A percentile compares a stretch with the other conserved stretches of the same genome.
Evolutionary conservation across 331 rosid species (phyloP).

Genomic region (Malus hybrid): DNA sequence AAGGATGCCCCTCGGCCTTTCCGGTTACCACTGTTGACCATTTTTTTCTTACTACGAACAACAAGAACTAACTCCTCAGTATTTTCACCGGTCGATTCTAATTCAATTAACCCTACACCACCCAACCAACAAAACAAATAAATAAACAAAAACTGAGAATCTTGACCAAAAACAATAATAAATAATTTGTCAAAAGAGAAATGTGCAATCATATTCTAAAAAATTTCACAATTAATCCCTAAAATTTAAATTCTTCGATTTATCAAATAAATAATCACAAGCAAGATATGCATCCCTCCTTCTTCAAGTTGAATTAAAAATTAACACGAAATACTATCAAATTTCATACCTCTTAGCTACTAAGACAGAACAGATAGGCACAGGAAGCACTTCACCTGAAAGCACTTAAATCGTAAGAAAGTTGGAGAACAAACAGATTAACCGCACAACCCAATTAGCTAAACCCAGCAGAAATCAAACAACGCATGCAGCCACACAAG

Average conservation of each 20-base stretch:
- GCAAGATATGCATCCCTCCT: not conserved
- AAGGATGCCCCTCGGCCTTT: not conserved
- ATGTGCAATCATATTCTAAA: not conserved
- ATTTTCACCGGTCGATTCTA: constrained; percentile 17
- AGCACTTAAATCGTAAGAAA: constrained; percentile 5
- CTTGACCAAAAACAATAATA: not conserved
- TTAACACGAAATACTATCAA: not conserved
- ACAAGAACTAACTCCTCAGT: not conserved
- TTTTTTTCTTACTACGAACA: constrained; percentile 25
- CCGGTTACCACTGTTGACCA: constrained; percentile 10
- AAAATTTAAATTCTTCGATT: not conserved
- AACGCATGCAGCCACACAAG: constrained; percentile 28
- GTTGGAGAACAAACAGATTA: constrained; percentile 7
- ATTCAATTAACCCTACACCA: not conserved
- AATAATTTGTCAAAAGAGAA: not conserved
- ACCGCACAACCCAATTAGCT: not conserved
- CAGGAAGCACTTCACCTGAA: not conserved
- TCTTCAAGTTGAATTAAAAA: not conserved
- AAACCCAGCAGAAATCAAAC: not conserved
- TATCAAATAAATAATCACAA: not conserved
- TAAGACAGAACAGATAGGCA: not conserved
- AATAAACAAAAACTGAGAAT: not conserved
- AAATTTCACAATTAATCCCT: not conserved
- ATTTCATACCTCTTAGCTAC: constrained; percentile 15
- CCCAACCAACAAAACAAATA: not conserved